Base-by-base conservation (phyloP, 1,284 basidiomycete species). In the Vanrija sp. region DNA sequence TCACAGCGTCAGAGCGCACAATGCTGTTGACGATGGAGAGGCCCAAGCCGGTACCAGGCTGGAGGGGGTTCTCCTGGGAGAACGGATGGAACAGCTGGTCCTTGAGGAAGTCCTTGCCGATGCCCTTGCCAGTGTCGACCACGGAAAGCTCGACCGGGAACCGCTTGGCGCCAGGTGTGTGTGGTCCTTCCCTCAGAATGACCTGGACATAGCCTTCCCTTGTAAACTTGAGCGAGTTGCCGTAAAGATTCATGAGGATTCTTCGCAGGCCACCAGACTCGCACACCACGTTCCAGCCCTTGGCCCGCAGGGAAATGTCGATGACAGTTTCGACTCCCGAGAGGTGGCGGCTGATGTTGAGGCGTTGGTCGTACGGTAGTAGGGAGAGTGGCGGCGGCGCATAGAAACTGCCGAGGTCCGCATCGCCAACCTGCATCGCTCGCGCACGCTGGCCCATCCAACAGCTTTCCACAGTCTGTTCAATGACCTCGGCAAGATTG, bases 41-140 rank as follows among this genome's bases (percentile, higher is more conserved):
- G n/a, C 94, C 94, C 3, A 98, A 82, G 16, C 94, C 94, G 1
- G 94, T 98, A 1, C 94, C 94, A 2, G 91, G 87, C 66, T 95
- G 91, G 9, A 77, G 58, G 0, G 75, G 75, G 52, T 77, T 75
- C 57, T 81, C 79, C 53, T 97, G 94, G 0, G 93, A 92, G 76
- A 98, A 98, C 0, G 94, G 94, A 66, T 96, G 93, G 78, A 97
- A 98, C 3, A 98, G 80, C 75, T 96, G 91, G 63, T 96, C 92
- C 84, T 89, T 89, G 54, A 92, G 75, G 73, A 94, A 94, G 56
- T 86, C 85, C 64, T 88, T 86, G 68, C 87, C 89, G 54, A 93
- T 93, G 18, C 90, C 90, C 79, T 94, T 94, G 47, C 93, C 94
- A 3, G 91, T 92, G 69, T 98, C 93, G 47, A 85, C 81, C 4